Evolutionary conservation across 148 eudicot genomes (phyloP).

Genomic region (Chenopodium suecicum): DNA sequence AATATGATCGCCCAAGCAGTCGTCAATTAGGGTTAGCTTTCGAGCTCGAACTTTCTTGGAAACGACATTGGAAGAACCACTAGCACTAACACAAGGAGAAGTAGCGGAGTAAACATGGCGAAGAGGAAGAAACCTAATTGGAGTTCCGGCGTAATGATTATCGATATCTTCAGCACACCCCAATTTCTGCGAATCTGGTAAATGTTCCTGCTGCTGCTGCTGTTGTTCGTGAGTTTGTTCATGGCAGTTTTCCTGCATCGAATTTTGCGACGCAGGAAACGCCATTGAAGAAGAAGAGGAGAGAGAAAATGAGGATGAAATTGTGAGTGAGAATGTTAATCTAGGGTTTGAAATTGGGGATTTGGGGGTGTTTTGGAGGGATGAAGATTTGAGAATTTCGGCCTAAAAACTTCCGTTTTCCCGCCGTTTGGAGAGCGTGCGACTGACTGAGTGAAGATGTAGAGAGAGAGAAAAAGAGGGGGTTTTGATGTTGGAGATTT

Average conservation of each 20-base stretch:
- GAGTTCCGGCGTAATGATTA: slow-evolving; percentile 37
- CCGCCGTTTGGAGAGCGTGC: slow-evolving; percentile 5
- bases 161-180: slow-evolving; percentile 32
- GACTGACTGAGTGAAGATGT: not conserved
- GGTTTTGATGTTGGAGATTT: not conserved
- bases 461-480: not conserved
- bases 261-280: slow-evolving; percentile 31
- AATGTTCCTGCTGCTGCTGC: not conserved
- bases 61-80: slow-evolving; percentile 42
- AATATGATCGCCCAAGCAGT: not conserved
- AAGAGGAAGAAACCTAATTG: slow-evolving; percentile 55
- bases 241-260: slow-evolving; percentile 11
- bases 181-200: slow-evolving; percentile 15
- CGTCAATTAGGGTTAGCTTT: slow-evolving; percentile 24
- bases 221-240: not conserved
- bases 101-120: slow-evolving; percentile 66
- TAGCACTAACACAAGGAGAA: slow-evolving; percentile 40
- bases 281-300: slow-evolving; percentile 31
- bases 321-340: not conserved
- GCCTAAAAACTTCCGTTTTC: slow-evolving; percentile 4
- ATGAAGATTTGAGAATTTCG: not conserved
- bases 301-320: not conserved
- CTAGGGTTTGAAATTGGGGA: not conserved
- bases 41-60: slow-evolving; percentile 64
- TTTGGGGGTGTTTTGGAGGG: not conserved